These are phyloP conservation scores for Nicotiana attenuata DNA, from an alignment of 257 asterid genomes.

Conservation along the genomic window DNA sequence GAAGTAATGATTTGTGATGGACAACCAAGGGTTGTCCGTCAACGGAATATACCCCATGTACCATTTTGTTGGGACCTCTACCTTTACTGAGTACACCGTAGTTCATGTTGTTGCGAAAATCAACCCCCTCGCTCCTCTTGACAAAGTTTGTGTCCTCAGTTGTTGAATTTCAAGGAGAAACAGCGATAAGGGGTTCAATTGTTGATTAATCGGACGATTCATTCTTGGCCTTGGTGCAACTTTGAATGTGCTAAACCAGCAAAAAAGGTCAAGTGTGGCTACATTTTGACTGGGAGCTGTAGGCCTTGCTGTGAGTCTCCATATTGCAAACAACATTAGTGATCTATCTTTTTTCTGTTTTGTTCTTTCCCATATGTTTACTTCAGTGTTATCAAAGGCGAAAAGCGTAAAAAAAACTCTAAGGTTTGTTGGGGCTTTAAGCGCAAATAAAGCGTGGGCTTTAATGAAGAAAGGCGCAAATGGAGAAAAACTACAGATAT, in stretches of 20 bases:
- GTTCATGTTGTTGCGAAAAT: conserved; percentile 18
- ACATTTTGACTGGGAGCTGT: not conserved
- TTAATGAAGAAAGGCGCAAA: no score
- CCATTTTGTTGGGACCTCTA: conserved; percentile 8
- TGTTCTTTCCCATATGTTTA: not conserved
- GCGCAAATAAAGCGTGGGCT: no score
- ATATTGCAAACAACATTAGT: not conserved
- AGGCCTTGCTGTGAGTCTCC: not conserved
- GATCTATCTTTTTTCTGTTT: not conserved
- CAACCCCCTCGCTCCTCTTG: conserved; percentile 10
- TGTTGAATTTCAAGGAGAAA: conserved; percentile 17
- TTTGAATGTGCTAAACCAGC: not conserved
- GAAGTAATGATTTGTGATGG: no score
- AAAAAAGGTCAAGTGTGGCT: not conserved
- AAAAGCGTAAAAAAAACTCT: no score
- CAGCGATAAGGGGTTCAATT: not conserved
- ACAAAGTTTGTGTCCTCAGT: not conserved
- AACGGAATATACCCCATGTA: no score
- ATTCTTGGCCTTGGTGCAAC: not conserved
- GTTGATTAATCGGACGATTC: not conserved
- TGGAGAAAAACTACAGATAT: no score
- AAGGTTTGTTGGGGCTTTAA: no score
- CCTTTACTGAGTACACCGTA: conserved; percentile 22
- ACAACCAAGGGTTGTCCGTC: no score
- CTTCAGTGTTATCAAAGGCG: no score